Evolutionary conservation across 2,329 filamentous ascomycete genomes (phyloP).

Genomic region (Colletotrichum tanaceti): DNA sequence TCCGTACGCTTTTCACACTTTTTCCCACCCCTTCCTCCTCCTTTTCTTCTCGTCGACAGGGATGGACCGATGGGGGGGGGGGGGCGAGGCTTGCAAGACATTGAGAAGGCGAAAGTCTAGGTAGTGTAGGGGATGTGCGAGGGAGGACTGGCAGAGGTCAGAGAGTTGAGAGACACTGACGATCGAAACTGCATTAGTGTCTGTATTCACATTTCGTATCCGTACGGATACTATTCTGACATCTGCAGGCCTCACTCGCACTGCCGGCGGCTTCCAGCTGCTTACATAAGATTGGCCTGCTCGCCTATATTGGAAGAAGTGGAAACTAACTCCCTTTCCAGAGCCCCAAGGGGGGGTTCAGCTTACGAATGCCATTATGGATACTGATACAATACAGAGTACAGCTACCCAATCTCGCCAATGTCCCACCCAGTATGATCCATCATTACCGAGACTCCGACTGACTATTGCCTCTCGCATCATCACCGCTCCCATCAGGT

Average conservation of each 20-base stretch:
- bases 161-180: no score
- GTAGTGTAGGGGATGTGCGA: neutral
- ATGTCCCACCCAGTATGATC: slow-evolving; percentile 10
- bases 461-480: slow-evolving; percentile 2
- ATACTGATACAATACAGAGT: no score
- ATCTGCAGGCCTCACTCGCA: neutral
- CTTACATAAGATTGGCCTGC: neutral
- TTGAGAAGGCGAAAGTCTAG: neutral
- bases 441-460: neutral
- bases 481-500: neutral
- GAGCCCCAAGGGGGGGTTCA: no score
- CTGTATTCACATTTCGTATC: no score
- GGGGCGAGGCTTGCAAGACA: neutral
- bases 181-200: no score
- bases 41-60: slow-evolving; percentile 5
- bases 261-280: neutral
- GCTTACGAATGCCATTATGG: slow-evolving; percentile 8
- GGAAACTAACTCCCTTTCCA: neutral
- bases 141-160: no score
- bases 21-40: no score
- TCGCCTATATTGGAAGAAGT: neutral
- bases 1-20: slow-evolving; percentile 3
- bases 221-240: neutral
- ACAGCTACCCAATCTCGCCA: slow-evolving; percentile 23
- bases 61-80: no score